Evolutionary conservation across 352 stramenopile species (phyloP).

Genomic region (Phytophthora megakarya): DNA sequence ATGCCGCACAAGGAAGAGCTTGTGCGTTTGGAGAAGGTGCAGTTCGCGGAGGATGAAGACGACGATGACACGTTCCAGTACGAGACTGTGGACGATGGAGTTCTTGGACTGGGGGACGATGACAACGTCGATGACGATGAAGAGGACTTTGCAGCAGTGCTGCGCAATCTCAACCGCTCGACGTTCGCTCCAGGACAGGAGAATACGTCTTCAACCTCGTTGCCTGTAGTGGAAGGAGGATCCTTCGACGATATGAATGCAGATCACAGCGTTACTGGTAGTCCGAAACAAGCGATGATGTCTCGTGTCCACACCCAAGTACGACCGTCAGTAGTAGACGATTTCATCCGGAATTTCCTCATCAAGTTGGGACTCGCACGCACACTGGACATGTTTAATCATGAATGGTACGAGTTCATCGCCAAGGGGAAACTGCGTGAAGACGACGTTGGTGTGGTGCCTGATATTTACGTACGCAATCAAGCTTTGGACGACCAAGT

Average conservation of each 20-base stretch:
- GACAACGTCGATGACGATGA: slow-evolving; percentile 88
- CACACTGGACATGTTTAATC: slow-evolving; percentile 95
- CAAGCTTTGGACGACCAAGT: slow-evolving; percentile 92
- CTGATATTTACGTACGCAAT: slow-evolving; percentile 95
- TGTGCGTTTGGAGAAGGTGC: slow-evolving; percentile 86
- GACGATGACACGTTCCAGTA: slow-evolving; percentile 88
- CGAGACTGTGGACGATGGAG: slow-evolving; percentile 67
- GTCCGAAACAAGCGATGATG: slow-evolving; percentile 30
- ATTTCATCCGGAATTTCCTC: slow-evolving; percentile 96
- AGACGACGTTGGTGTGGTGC: slow-evolving; percentile 90
- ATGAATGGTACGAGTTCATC: slow-evolving; percentile 96
- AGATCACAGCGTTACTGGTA: slow-evolving; percentile 28
- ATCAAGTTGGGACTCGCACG: slow-evolving; percentile 92
- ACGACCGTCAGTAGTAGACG: slow-evolving; percentile 90
- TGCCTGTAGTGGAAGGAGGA: slow-evolving; percentile 12
- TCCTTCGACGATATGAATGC: slow-evolving; percentile 18
- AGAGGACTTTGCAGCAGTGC: slow-evolving; percentile 85
- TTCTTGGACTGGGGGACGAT: slow-evolving; percentile 47
- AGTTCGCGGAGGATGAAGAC: slow-evolving; percentile 86
- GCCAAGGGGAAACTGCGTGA: slow-evolving; percentile 91
- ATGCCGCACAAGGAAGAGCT: slow-evolving; percentile 69
- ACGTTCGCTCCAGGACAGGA: slow-evolving; percentile 39
- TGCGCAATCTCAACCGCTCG: slow-evolving; percentile 76
- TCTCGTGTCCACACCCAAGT: slow-evolving; percentile 63
- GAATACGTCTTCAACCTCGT: slow-evolving; percentile 8